Evolutionary conservation across 805 yeast genomes (phyloP), one percentile per base, ranked within the genome.

Genomic region (Candida ficus): DNA sequence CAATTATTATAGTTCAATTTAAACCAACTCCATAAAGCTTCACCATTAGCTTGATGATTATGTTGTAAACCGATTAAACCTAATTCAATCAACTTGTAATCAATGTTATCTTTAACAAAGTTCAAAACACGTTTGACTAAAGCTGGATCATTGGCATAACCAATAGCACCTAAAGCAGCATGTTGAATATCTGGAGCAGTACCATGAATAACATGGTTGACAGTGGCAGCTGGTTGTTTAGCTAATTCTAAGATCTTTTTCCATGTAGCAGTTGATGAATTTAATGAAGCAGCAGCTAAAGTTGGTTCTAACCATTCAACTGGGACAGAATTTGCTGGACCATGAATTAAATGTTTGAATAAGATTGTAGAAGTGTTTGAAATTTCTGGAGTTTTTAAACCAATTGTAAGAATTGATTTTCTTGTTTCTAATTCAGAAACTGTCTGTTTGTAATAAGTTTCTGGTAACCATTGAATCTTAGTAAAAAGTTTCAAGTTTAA

Each of bases 21-120:
- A 57, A 70, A 80, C 87, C 88, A 82, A 4, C 67, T 60, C 76
- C 80, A 79, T 9, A 78, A 48, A 32, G 56, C 47, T 7, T 62
- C 52, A 45, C 61, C 63, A 33, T 49, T 54, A 40, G 51, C 55
- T 36, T 58, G 69, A 21, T 55, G 54, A 39, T 61, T 56, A 55
- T 62, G 66, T 53, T 61, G 67, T 47, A 71, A 60, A 38, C 88
- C 88, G 28, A 78, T 53, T n/a, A 82, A 58, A 0, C 75, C 78
- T 38, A 74, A 50, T 49, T 80, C 88, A 32, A 80, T 70, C 51
- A 74, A 56, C 22, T 64, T 67, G 8, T 73, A 64, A 47, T 77
- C 83, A 39, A 78, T 71, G 53, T 80, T 81, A 33, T 73, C 71
- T 39, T 61, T 56, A 12, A 81, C 74, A 52, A 72, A 80, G 46